Base-by-base conservation (phyloP, 768 basidiomycete species). In the Nidularia pulvinata region DNA sequence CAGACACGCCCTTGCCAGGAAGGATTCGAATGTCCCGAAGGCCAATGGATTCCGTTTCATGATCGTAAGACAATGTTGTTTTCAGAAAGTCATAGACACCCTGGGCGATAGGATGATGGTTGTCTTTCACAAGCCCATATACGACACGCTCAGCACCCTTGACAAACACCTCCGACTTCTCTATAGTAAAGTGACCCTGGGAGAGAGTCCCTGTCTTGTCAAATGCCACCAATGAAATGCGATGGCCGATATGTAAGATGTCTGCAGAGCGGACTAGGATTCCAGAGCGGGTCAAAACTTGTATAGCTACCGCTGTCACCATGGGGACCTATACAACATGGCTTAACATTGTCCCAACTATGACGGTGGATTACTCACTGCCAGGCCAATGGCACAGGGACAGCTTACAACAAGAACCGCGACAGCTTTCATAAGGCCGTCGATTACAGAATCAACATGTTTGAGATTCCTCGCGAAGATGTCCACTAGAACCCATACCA, bases 191-290 rank as follows among this genome's bases (percentile, higher is more conserved):
- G 49, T 71, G 59, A 9, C 78, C 78, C 46, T 65, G 57, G 1
- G 83, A 81, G 49, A 84, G 67, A 11, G 83, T 85, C 1, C 83
- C 83, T 0, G 83, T 85, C 71, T 86, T 86, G 67, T 86, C 84
- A 52, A 85, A 79, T 1, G 77, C 80, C 33, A 79, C 71, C 48
- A 72, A 69, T 34, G 72, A 67, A 50, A 79, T 65, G 45, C 71
- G 63, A n/a, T 72, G 69, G 7, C 77, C 73, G 19, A 62, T 63
- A 55, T 81, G 73, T 57, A 82, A 76, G 6, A 75, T 74, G 48
- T 76, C 70, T 2, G 43, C 77, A 61, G 42, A 74, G 62, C 54
- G 73, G 65, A 51, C 74, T 69, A 48, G 69, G 64, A 64, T 47
- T 33, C 65, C 62, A 49, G 57, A 51, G 37, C 61, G 57, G 30